These are phyloP conservation scores for Carex myosuroides DNA, from an alignment of 176 grass and related monocot genomes.

Conservation along the genomic window DNA sequence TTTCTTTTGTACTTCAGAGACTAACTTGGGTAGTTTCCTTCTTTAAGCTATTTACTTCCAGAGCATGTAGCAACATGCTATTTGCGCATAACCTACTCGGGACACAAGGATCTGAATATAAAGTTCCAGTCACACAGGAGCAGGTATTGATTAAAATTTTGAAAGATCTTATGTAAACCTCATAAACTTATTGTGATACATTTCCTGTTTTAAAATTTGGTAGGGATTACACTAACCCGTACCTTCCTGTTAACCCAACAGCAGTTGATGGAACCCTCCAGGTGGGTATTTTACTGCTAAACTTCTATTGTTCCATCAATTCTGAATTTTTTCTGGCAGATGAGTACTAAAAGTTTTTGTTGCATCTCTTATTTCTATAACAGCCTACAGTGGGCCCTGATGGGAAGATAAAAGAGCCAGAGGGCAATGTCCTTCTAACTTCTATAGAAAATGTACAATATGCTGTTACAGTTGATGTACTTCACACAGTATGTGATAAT, in stretches of 20 bases:
- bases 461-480: conserved; percentile 87
- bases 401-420: conserved; percentile 65
- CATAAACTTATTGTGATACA: not conserved
- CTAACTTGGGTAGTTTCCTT: conserved; percentile 10
- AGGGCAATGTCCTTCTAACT: conserved; percentile 87
- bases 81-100: conserved; percentile 93
- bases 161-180: not conserved
- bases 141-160: conserved; percentile 41
- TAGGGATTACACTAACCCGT: conserved; percentile 99
- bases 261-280: conserved; percentile 74
- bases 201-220: conserved; percentile 2
- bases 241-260: conserved; percentile 93
- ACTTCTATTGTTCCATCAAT: not conserved
- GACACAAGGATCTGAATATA: conserved; percentile 95
- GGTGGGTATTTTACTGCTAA: conserved; percentile 32
- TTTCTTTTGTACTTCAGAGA: not conserved
- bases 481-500: conserved; percentile 72
- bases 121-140: conserved; percentile 98
- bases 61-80: conserved; percentile 62
- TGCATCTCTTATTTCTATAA: conserved; percentile 14
- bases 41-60: conserved; percentile 79
- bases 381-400: conserved; percentile 73
- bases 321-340: not conserved
- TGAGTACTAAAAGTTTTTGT: not conserved
- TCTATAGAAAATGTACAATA: conserved; percentile 96